phyloP scores from a whole-genome alignment of 192 early-diverging fungal species.

The Coemansia guatemalensis region DNA sequence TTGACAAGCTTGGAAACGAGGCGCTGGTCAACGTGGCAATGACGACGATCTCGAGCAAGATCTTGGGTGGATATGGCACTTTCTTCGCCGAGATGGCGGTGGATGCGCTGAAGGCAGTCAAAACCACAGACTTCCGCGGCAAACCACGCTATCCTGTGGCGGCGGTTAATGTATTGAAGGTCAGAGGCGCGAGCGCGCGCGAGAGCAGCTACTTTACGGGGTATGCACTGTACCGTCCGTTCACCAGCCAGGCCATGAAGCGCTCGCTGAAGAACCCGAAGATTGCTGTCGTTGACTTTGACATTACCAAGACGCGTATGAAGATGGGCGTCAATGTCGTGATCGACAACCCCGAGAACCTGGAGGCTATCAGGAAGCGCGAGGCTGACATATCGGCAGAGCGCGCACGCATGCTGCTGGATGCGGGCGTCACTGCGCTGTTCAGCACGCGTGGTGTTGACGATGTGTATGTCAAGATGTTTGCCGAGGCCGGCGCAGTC shows the following conservation, averaged over 20 bases:
- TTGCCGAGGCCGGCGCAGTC: slow-evolving; percentile 98
- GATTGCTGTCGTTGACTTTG: slow-evolving; percentile 98
- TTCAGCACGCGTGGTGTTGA: slow-evolving; percentile 99
- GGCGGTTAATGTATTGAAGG: slow-evolving; percentile 96
- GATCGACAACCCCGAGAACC: slow-evolving; percentile 96
- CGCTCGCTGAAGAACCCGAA: slow-evolving; percentile 84
- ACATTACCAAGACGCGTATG: slow-evolving; percentile 98
- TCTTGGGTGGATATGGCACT: slow-evolving; percentile 95
- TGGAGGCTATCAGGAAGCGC: slow-evolving; percentile 92
- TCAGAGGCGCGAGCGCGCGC: slow-evolving; percentile 87
- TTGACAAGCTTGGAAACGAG: slow-evolving; percentile 89
- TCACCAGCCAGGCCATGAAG: slow-evolving; percentile 95
- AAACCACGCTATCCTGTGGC: slow-evolving; percentile 94
- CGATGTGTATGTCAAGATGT: slow-evolving; percentile 97
- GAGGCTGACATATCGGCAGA: slow-evolving; percentile 97
- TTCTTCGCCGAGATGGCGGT: slow-evolving; percentile 97
- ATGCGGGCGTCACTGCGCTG: slow-evolving; percentile 94
- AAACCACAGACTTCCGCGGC: slow-evolving; percentile 77
- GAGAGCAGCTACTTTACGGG: slow-evolving; percentile 90
- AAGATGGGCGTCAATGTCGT: slow-evolving; percentile 97
- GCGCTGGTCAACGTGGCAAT: slow-evolving; percentile 96
- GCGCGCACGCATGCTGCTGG: slow-evolving; percentile 92
- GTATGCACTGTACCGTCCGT: slow-evolving; percentile 97
- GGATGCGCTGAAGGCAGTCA: slow-evolving; percentile 91
- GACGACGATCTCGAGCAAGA: slow-evolving; percentile 97